These are phyloP conservation scores for Saturnispora dispora DNA, from an alignment of 805 yeast genomes.

Conservation along the genomic window DNA sequence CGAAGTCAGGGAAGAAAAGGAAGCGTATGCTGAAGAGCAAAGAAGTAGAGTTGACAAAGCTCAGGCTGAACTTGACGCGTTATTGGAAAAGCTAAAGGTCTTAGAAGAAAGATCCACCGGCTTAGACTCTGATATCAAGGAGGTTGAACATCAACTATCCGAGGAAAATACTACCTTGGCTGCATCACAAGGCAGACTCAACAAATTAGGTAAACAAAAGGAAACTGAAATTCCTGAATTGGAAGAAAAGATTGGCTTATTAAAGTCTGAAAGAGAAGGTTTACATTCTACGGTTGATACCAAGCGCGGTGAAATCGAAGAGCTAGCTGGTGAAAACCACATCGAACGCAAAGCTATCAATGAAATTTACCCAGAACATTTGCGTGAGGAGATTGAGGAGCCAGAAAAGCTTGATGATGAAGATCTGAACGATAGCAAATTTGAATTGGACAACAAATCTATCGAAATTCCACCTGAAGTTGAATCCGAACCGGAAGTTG, in stretches of 20 bases:
- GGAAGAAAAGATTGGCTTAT: constrained; percentile 23
- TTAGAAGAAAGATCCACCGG: constrained; percentile 35
- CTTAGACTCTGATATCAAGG: constrained; percentile 27
- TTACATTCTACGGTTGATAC: constrained; percentile 34
- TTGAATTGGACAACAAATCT: constrained; percentile 20
- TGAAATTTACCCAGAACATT: constrained; percentile 43
- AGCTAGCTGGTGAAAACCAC: constrained; percentile 28
- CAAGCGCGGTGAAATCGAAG: constrained; percentile 29
- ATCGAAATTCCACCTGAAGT: constrained; percentile 23
- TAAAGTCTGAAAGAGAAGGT: constrained; percentile 35
- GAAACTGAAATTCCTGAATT: constrained; percentile 23
- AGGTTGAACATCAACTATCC: constrained; percentile 13
- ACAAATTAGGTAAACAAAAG: constrained; percentile 7
- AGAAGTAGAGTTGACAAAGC: constrained; percentile 37
- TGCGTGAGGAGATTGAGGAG: constrained; percentile 27
- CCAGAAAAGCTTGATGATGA: constrained; percentile 23
- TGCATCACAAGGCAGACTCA: constrained; percentile 16
- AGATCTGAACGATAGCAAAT: constrained; percentile 23
- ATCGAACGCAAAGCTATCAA: constrained; percentile 40
- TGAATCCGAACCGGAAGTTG: constrained; percentile 19
- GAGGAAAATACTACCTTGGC: constrained; percentile 24
- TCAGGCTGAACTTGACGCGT: constrained; percentile 33
- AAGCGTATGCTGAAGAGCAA: constrained; percentile 38
- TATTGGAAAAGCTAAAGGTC: constrained; percentile 35
- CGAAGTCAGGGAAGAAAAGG: constrained; percentile 38